Conservation (phyloP, 2,329 filamentous ascomycete genomes). For the Chalara sp. region DNA sequence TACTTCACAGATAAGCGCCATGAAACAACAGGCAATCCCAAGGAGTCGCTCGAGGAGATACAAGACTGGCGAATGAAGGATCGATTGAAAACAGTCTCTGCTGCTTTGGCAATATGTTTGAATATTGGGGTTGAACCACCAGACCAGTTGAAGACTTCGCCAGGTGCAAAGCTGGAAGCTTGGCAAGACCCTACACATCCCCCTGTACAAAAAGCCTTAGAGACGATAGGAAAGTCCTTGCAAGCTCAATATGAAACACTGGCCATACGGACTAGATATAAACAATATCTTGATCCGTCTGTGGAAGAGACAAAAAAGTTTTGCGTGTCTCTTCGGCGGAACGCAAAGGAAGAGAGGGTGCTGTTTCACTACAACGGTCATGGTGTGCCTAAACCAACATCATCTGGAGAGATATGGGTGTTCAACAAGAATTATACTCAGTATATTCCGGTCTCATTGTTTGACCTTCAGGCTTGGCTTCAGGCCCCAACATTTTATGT, state of each 20-base stretch:
- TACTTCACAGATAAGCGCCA: slow-evolving; percentile 98
- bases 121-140: slow-evolving; percentile 98
- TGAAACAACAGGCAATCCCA: slow-evolving; percentile 85
- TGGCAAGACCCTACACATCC: slow-evolving; percentile 89
- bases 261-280: slow-evolving; percentile 92
- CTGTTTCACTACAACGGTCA: slow-evolving; percentile 99
- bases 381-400: slow-evolving; percentile 90
- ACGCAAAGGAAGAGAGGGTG: slow-evolving; percentile 92
- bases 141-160: slow-evolving; percentile 91
- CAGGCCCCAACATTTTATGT: slow-evolving; percentile 94
- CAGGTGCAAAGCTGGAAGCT: slow-evolving; percentile 88
- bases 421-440: slow-evolving; percentile 99
- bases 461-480: slow-evolving; percentile 92
- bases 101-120: slow-evolving; percentile 85
- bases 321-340: slow-evolving; percentile 79
- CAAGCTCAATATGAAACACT: slow-evolving; percentile 95
- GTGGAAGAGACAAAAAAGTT: slow-evolving; percentile 98
- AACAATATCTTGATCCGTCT: slow-evolving; percentile 92
- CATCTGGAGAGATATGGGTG: slow-evolving; percentile 97
- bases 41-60: slow-evolving; percentile 56
- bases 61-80: slow-evolving; percentile 98
- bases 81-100: slow-evolving; percentile 91
- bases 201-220: slow-evolving; percentile 76
- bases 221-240: slow-evolving; percentile 92
- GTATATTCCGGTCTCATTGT: slow-evolving; percentile 94